Evolutionary conservation across 2,329 filamentous ascomycete genomes (phyloP).

Genomic region (Lachnellula occidentalis): DNA sequence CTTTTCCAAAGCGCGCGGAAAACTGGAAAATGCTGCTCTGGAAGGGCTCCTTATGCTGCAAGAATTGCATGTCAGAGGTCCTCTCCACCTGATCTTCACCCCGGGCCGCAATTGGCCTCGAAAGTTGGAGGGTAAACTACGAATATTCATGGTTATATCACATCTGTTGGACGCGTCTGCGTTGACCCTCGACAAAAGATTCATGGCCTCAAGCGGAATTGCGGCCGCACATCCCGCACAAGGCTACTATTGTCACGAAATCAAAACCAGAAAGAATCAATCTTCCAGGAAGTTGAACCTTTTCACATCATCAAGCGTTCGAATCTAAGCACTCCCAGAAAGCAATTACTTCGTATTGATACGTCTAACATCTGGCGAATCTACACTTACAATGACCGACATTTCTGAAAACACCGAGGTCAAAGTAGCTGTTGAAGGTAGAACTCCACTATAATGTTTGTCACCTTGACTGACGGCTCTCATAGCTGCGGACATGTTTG

Average conservation of each 20-base stretch:
- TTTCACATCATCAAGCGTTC: not conserved
- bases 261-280: no score
- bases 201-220: not conserved
- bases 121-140: conserved; percentile 14
- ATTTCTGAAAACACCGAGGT: conserved; percentile 42
- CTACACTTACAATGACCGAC: conserved; percentile 31
- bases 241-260: not conserved
- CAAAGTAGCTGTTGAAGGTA: conserved; percentile 35
- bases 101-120: conserved; percentile 13
- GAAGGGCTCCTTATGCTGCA: conserved; percentile 13
- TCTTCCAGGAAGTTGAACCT: not conserved
- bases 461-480: conserved; percentile 7
- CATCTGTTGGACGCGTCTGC: not conserved
- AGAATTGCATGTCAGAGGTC: conserved; percentile 23
- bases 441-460: not conserved
- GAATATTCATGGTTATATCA: conserved; percentile 18
- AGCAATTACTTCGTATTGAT: not conserved
- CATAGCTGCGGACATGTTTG: conserved; percentile 64
- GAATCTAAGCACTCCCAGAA: not conserved
- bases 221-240: conserved; percentile 8
- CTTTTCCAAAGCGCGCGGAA: conserved; percentile 46
- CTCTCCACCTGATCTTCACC: conserved; percentile 2
- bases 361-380: not conserved
- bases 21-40: conserved; percentile 15
- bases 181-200: not conserved